Conservation (phyloP, 495 filamentous ascomycete genomes). For the Astrothelium subdiscretum region DNA sequence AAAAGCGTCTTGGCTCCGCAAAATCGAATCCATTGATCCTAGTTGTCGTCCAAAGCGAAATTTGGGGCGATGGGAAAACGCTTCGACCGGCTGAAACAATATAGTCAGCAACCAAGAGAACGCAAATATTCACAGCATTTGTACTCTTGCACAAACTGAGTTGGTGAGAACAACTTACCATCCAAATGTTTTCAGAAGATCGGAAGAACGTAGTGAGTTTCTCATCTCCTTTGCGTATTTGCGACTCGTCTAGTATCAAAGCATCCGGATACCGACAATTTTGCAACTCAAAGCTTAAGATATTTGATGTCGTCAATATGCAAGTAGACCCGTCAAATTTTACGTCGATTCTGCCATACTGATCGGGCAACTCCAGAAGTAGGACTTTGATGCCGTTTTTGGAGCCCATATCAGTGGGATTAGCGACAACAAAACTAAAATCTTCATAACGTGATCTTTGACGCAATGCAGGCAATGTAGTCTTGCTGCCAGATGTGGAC, state of each 20-base stretch:
- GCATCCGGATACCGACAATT: background rate
- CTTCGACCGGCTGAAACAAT: background rate
- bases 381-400: constrained; percentile 39
- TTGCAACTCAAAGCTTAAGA: constrained; percentile 16
- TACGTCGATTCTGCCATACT: constrained; percentile 23
- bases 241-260: background rate
- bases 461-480: constrained; percentile 2
- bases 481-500: background rate
- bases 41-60: constrained; percentile 30
- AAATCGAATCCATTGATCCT: constrained; percentile 41
- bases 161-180: background rate
- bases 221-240: background rate
- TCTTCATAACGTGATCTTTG: constrained; percentile 9
- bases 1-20: constrained; percentile 36
- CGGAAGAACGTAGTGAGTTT: background rate
- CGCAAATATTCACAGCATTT: background rate
- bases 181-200: background rate
- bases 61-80: background rate
- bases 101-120: background rate
- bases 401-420: constrained; percentile 39
- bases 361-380: constrained; percentile 36
- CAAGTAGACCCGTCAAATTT: background rate
- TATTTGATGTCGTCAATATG: constrained; percentile 17
- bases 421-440: constrained; percentile 38
- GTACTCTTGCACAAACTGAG: too few relatives aligned